phyloP scores from a whole-genome alignment of 2,329 filamentous ascomycete species.

The Verticillium klebahnii region DNA sequence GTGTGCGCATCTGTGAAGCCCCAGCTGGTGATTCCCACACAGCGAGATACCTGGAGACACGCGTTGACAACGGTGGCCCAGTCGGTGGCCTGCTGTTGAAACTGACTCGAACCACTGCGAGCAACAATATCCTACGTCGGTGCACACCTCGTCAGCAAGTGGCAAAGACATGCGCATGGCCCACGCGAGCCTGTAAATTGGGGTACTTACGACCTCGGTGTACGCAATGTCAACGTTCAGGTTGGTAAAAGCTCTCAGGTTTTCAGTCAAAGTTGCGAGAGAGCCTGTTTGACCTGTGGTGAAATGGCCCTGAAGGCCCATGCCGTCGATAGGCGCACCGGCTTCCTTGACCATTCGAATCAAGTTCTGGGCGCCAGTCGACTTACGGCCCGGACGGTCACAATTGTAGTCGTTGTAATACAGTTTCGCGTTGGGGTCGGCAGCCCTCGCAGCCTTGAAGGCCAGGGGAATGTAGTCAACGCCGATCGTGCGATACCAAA shows the following conservation, averaged over 20 bases:
- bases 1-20: conserved; percentile 45
- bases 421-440: conserved; percentile 63
- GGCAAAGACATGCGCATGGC: too few relatives aligned
- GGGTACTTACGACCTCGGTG: conserved; percentile 58
- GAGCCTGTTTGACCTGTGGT: conserved; percentile 36
- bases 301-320: conserved; percentile 56
- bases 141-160: conserved; percentile 43
- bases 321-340: conserved; percentile 62
- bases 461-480: conserved; percentile 67
- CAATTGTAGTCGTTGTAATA: conserved; percentile 77
- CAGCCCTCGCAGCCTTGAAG: conserved; percentile 62
- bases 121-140: conserved; percentile 16
- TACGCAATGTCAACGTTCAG: conserved; percentile 55
- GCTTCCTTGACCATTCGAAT: conserved; percentile 53
- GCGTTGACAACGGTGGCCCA: conserved; percentile 55
- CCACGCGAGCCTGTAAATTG: too few relatives aligned
- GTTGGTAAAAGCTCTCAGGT: conserved; percentile 37
- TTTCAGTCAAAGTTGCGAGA: conserved; percentile 38
- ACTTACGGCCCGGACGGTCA: conserved; percentile 46
- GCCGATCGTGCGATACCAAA: conserved; percentile 65
- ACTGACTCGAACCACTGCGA: neutral
- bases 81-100: conserved; percentile 28
- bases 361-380: conserved; percentile 42
- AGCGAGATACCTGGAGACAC: conserved; percentile 54
- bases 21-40: conserved; percentile 64